Evolutionary conservation across 441 rosid genomes (phyloP), one percentile per base, ranked within the genome.

Genomic region (Arabidopsis lyrata): DNA sequence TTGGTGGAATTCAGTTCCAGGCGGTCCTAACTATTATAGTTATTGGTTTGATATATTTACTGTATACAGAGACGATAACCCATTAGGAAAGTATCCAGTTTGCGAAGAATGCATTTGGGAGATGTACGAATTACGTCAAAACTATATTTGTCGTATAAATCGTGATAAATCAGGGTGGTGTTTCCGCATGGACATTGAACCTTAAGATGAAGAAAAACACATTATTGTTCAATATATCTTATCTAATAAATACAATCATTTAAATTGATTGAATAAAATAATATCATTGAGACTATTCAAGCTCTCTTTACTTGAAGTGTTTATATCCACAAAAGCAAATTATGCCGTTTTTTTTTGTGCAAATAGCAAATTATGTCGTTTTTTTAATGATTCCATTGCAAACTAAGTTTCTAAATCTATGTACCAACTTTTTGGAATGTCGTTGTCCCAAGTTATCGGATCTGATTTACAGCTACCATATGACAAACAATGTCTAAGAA

Each of bases 91-190:
- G 3, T 3, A 0, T 69, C 48, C 15, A 48, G 18, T 58, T 0
- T 70, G 66, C 60, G 48, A 22, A 35, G 48, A 59, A 15, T 70
- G 74, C 15, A 6, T 70, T 59, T 70, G 66, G 66, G 58, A 22
- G 29, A 58, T 70, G 36, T 13, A 16, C 4, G 6, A 15, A 11
- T 1, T 47, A 1, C 0, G 1, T 24, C 27, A 24, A 24, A 0
- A 9, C 3, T 8, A 49, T 70, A 59, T 70, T 16, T 70, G 74
- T 36, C 74, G 67, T 49, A 12, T 62, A 20, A 31, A 16, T 63
- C 35, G 14, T 8, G 13, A 50, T 42, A n/a, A 27, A 38, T 32
- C 35, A 13, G 3, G 0, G 35, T 39, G 14, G 2, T 72, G 76
- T 42, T 72, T 52, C 0, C 0, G 0, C 0, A 52, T 68, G 69